A percentile compares a stretch with the other conserved stretches of the same genome.
phyloP scores from a whole-genome alignment of 257 asterid genomes.

The Solanum okadae region DNA sequence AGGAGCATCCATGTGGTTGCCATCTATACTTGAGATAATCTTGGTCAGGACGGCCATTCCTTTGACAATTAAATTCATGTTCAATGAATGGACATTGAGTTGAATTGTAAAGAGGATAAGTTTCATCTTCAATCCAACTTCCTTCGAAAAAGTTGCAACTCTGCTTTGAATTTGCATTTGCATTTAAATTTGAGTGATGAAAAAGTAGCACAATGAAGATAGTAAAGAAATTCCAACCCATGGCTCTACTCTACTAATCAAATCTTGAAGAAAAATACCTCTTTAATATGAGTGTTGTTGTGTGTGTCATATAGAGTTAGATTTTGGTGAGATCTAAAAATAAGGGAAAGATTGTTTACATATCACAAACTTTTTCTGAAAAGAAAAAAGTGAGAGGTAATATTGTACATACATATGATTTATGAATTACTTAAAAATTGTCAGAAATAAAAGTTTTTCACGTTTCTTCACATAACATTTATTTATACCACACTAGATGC shows the following conservation, averaged over 20 bases:
- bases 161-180: background rate
- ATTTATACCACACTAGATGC: background rate
- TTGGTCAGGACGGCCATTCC: conserved; percentile 64
- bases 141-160: conserved; percentile 48
- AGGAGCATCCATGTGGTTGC: conserved; percentile 57
- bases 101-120: conserved; percentile 40
- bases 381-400: background rate
- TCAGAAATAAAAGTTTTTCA: background rate
- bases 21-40: conserved; percentile 54
- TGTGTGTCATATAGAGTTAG: background rate
- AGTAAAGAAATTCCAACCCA: background rate
- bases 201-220: background rate
- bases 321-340: background rate
- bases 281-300: background rate
- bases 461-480: background rate
- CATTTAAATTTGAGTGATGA: background rate
- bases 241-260: background rate
- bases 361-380: background rate
- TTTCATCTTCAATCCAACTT: conserved; percentile 41
- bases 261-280: background rate
- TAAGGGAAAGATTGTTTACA: background rate
- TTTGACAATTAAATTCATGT: conserved; percentile 58
- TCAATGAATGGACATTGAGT: conserved; percentile 67
- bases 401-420: background rate
- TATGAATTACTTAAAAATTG: background rate